Percentiles rank a stretch among this genome's conserved stretches.
phyloP scores from a whole-genome alignment of 1,284 basidiomycete species.

The Fomes fomentarius region DNA sequence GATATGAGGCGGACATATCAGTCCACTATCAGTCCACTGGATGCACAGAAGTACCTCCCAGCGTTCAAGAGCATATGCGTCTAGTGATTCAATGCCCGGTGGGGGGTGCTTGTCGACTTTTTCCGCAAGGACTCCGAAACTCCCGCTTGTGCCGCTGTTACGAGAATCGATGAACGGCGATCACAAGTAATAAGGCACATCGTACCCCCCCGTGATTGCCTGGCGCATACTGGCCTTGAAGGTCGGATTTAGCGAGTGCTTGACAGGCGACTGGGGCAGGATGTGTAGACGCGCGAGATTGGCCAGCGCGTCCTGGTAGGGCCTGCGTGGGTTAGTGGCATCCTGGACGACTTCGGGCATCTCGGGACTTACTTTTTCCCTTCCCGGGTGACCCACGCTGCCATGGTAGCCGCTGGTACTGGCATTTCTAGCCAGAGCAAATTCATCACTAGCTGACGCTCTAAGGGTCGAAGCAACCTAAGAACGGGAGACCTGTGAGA shows the following conservation, averaged over 20 bases:
- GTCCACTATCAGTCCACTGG: slow-evolving; percentile 5
- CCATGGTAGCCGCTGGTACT: slow-evolving; percentile 72
- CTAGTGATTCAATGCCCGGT: slow-evolving; percentile 68
- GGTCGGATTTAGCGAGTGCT: slow-evolving; percentile 70
- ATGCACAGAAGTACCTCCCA: slow-evolving; percentile 80
- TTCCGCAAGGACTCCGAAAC: slow-evolving; percentile 87
- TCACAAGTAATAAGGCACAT: slow-evolving; percentile 11
- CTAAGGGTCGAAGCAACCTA: slow-evolving; percentile 85
- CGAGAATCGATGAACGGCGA: slow-evolving; percentile 9
- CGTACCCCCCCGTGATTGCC: slow-evolving; percentile 92
- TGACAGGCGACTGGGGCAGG: slow-evolving; percentile 61
- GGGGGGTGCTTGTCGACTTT: slow-evolving; percentile 59
- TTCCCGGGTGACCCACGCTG: slow-evolving; percentile 82
- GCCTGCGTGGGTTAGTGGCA: slow-evolving; percentile 45
- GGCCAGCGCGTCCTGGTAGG: slow-evolving; percentile 71
- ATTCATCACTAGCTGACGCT: slow-evolving; percentile 91
- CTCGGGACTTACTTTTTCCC: slow-evolving; percentile 61
- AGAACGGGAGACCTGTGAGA: slow-evolving; percentile 15
- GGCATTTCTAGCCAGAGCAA: slow-evolving; percentile 89
- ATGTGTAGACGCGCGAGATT: slow-evolving; percentile 80
- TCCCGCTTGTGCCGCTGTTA: slow-evolving; percentile 81
- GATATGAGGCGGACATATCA: background rate
- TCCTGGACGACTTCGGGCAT: background rate
- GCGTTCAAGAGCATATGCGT: slow-evolving; percentile 86
- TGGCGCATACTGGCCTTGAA: slow-evolving; percentile 85